These are phyloP conservation scores for Ogataea glucozyma DNA, from an alignment of 805 yeast species.

Conservation along the genomic window DNA sequence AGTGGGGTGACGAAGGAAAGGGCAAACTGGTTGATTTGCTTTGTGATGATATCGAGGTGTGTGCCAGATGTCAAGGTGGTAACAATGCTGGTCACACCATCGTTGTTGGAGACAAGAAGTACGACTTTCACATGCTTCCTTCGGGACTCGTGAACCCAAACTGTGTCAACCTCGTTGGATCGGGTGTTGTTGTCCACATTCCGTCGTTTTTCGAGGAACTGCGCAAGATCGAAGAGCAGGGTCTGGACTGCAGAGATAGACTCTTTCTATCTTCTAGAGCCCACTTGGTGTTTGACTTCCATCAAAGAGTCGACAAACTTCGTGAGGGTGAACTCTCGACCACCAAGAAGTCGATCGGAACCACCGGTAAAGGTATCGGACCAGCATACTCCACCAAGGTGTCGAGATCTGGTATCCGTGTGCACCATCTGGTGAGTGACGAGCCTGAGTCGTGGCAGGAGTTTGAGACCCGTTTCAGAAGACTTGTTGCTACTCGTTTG, in stretches of 20 bases:
- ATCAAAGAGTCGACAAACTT: slow-evolving; percentile 93
- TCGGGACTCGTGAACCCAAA: slow-evolving; percentile 95
- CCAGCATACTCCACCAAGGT: slow-evolving; percentile 98
- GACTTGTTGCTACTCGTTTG: slow-evolving; percentile 77
- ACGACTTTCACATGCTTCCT: slow-evolving; percentile 98
- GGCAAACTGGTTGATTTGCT: slow-evolving; percentile 95
- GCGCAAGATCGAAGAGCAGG: slow-evolving; percentile 77
- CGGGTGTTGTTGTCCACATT: slow-evolving; percentile 94
- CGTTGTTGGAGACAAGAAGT: slow-evolving; percentile 83
- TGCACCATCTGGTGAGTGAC: slow-evolving; percentile 89
- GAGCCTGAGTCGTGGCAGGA: slow-evolving; percentile 93
- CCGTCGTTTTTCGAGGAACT: slow-evolving; percentile 92
- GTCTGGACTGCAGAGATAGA: slow-evolving; percentile 72
- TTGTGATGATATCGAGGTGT: slow-evolving; percentile 93
- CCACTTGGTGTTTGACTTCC: slow-evolving; percentile 96
- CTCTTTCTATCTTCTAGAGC: slow-evolving; percentile 91
- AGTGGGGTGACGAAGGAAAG: slow-evolving; percentile 99
- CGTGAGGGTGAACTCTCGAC: slow-evolving; percentile 87
- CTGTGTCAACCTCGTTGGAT: slow-evolving; percentile 87
- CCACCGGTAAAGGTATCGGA: slow-evolving; percentile 99
- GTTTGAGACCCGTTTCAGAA: slow-evolving; percentile 73
- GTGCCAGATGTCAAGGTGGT: slow-evolving; percentile 99
- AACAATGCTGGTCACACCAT: slow-evolving; percentile 99
- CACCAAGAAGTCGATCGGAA: slow-evolving; percentile 87
- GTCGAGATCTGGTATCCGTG: slow-evolving; percentile 93